Evolutionary conservation across 768 basidiomycete species (phyloP).

Genomic region (Amanita polypyramis): DNA sequence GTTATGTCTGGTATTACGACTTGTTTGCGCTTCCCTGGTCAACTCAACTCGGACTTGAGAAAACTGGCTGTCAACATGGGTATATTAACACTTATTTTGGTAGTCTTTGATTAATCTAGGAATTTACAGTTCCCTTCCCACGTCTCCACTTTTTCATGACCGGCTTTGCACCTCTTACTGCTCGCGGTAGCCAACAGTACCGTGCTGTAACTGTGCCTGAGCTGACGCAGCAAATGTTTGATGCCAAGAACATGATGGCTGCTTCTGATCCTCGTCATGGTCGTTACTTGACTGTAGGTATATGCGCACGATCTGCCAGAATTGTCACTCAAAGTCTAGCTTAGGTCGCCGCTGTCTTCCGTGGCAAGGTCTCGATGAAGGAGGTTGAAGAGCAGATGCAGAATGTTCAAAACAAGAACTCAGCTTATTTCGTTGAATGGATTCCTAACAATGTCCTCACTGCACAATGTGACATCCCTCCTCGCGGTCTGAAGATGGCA

Average conservation of each 20-base stretch:
- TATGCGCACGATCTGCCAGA: neutral
- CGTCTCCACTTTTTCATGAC: constrained; percentile 99
- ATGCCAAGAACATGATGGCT: constrained; percentile 99
- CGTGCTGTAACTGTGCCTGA: constrained; percentile 96
- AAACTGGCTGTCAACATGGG: constrained; percentile 99
- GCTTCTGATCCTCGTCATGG: constrained; percentile 95
- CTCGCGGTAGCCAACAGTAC: constrained; percentile 90
- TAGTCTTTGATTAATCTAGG: constrained; percentile 1
- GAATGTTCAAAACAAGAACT: constrained; percentile 95
- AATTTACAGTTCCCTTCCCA: constrained; percentile 86
- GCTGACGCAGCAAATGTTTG: constrained; percentile 98
- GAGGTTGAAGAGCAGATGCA: constrained; percentile 99
- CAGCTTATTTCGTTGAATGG: constrained; percentile 98
- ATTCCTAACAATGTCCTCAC: constrained; percentile 99
- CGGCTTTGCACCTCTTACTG: constrained; percentile 89
- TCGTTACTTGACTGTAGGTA: constrained; percentile 84
- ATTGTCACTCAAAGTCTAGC: neutral
- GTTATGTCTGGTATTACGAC: constrained; percentile 99
- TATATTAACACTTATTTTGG: constrained; percentile 24
- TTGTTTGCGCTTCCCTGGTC: constrained; percentile 98
- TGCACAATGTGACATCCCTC: constrained; percentile 96
- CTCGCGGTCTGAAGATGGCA: constrained; percentile 92
- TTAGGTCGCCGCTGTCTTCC: constrained; percentile 88
- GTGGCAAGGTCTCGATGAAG: constrained; percentile 99
- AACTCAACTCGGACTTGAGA: constrained; percentile 96